These are phyloP conservation scores for Cryptococcus hybrid DNA, from an alignment of 1,284 basidiomycete species.

Conservation along the genomic window DNA sequence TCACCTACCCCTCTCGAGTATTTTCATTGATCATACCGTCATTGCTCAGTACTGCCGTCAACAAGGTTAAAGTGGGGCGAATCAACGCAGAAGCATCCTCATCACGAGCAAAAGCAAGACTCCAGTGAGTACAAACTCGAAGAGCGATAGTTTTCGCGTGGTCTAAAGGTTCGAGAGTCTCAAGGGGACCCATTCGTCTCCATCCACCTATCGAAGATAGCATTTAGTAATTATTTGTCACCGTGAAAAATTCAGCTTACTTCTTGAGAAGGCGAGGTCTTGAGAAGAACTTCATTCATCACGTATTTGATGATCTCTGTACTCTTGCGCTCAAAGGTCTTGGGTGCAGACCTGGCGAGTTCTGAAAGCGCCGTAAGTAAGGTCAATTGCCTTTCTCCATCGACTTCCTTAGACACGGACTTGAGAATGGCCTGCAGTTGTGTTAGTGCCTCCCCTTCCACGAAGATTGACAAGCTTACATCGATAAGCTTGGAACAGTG, in stretches of 20 bases:
- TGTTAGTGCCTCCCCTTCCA: background rate
- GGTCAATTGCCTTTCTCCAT: conserved; percentile 59
- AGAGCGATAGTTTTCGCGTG: conserved; percentile 70
- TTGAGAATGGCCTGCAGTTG: conserved; percentile 43
- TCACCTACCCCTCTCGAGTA: conserved; percentile 63
- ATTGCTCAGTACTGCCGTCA: conserved; percentile 64
- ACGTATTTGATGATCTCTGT: conserved; percentile 70
- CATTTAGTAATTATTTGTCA: background rate
- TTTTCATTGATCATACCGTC: conserved; percentile 64
- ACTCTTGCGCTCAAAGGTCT: conserved; percentile 72
- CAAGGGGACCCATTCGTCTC: conserved; percentile 70
- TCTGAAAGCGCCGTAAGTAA: conserved; percentile 72
- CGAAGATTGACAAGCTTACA: conserved; percentile 55
- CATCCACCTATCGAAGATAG: conserved; percentile 49
- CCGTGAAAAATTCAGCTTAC: conserved; percentile 47
- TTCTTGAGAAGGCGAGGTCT: conserved; percentile 52
- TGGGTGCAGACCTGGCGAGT: conserved; percentile 65
- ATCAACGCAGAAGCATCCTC: conserved; percentile 65
- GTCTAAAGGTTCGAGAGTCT: conserved; percentile 53
- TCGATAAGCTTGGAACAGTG: conserved; percentile 60
- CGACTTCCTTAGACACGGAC: conserved; percentile 54
- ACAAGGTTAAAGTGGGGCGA: conserved; percentile 70
- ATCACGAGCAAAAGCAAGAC: conserved; percentile 63
- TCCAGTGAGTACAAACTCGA: conserved; percentile 75
- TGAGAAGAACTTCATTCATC: conserved; percentile 69